Base-by-base conservation (phyloP, 495 filamentous ascomycete species). In the Sphaerosporella brunnea region DNA sequence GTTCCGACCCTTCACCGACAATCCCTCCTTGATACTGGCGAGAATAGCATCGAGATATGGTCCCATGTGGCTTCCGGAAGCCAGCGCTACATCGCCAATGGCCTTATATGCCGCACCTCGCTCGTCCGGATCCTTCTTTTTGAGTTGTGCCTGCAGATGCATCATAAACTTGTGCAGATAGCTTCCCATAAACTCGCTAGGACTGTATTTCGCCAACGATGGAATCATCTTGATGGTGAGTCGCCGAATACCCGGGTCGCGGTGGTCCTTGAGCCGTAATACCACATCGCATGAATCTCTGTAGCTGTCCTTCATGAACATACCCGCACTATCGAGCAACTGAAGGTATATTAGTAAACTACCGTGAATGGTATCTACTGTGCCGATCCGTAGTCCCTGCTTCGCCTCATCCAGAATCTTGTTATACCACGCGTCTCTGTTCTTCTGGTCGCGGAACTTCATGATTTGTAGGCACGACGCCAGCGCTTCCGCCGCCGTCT, bases 111-210 rank as follows among this genome's bases (percentile, higher is more conserved):
- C 88, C 34, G 84, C 73, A 60, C 90, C 90, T 13, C 88, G 72
- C 51, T 96, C 88, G 61, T 84, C 87, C 4, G 56, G 49, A 36
- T 59, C 56, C 41, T 92, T 82, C 60, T 86, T 84, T 66, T 94
- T 93, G n/a, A 99, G 74, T 66, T 95, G 87, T 24, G 76, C 75
- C 55, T 93, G 86, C 7, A 99, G 74, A 55, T 93, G 87, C 8
- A 93, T 72, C 92, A 99, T 99, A 67, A 92, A 95, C 56, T 83
- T 79, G 64, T 94, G 86, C 3, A 99, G 72, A 56, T 93, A 92
- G 9, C 69, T 73, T 40, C 72, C 70, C 25, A 75, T 76, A 60
- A 99, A 99, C 25, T 93, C 82, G 44, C 75, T 69, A 0, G 90
- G 90, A 3, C 84, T 78, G 54, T 99, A 99, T 50, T 75, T 82